Evolutionary conservation across 257 asterid genomes (phyloP).

Genomic region (Nicotiana knightiana): DNA sequence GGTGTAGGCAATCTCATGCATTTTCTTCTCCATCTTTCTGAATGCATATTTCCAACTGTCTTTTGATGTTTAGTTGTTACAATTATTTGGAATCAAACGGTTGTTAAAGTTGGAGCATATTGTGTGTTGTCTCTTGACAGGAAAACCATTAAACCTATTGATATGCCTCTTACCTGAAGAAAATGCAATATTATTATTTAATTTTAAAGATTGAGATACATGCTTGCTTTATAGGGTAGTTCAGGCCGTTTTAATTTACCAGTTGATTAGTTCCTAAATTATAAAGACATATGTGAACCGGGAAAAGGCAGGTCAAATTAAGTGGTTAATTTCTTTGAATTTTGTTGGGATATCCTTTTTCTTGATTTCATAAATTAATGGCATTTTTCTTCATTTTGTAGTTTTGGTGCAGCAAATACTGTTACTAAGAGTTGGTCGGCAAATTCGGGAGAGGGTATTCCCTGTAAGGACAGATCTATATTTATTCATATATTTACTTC

Average conservation of each 20-base stretch:
- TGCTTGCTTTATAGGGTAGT: neutral
- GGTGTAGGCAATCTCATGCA: neutral
- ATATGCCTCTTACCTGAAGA: neutral
- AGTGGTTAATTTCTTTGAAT: neutral
- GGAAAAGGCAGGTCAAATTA: neutral
- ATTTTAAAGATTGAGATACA: neutral
- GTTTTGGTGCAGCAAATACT: constrained; percentile 36
- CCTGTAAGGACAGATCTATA: constrained; percentile 36
- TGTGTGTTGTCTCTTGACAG: neutral
- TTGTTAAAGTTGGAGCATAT: neutral
- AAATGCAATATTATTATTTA: neutral
- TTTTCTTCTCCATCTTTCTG: constrained; percentile 2
- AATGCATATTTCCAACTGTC: neutral
- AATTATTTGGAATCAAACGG: neutral
- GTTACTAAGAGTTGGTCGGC: constrained; percentile 27
- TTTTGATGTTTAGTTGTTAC: neutral
- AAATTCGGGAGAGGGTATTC: constrained; percentile 29
- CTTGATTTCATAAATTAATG: constrained; percentile 11
- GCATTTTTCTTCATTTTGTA: constrained; percentile 28
- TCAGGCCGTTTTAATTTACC: neutral
- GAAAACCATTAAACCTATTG: neutral
- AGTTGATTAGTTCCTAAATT: neutral
- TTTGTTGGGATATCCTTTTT: constrained; percentile 1
- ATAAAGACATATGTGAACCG: neutral
- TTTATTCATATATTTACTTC: constrained; percentile 13